Conservation (phyloP, 331 rosid species). For the Phaseolus coccineus region DNA sequence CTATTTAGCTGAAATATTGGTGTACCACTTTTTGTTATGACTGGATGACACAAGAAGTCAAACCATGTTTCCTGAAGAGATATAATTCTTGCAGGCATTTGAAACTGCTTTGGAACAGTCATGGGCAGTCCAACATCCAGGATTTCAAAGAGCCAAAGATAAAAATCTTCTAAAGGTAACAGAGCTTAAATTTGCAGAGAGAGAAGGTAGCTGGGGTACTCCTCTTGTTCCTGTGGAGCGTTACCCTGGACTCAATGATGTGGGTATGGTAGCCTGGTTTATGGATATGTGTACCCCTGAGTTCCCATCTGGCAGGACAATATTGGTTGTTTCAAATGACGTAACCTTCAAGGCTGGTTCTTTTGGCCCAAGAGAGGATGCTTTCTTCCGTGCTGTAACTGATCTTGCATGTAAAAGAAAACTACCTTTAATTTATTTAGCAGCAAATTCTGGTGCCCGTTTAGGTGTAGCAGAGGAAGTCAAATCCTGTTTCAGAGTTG, state of each 20-base stretch:
- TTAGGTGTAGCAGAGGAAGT: conserved; percentile 97
- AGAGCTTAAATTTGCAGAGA: conserved; percentile 84
- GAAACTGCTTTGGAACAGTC: conserved; percentile 88
- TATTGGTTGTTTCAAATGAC: conserved; percentile 88
- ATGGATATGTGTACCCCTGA: conserved; percentile 96
- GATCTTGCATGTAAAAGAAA: conserved; percentile 89
- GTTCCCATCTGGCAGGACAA: conserved; percentile 91
- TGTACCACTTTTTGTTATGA: conserved; percentile 23
- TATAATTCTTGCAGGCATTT: conserved; percentile 78
- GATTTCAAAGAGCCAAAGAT: conserved; percentile 56
- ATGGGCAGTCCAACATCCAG: conserved; percentile 71
- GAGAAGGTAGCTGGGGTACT: conserved; percentile 86
- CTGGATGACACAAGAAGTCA: conserved; percentile 36
- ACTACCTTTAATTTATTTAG: conserved; percentile 90
- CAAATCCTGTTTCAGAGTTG: conserved; percentile 91
- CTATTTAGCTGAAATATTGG: conserved; percentile 27
- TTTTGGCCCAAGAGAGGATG: conserved; percentile 98
- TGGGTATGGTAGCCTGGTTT: conserved; percentile 98
- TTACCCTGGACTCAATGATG: conserved; percentile 81
- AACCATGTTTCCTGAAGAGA: conserved; percentile 43
- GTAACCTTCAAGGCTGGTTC: conserved; percentile 99
- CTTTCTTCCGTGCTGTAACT: conserved; percentile 95
- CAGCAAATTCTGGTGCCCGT: conserved; percentile 99
- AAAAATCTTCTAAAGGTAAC: conserved; percentile 72
- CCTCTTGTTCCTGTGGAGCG: conserved; percentile 80